Percentiles rank a stretch among this genome's conserved stretches.
Evolutionary conservation across 345 rosid genomes (phyloP).

Genomic region (Linum trigynum): DNA sequence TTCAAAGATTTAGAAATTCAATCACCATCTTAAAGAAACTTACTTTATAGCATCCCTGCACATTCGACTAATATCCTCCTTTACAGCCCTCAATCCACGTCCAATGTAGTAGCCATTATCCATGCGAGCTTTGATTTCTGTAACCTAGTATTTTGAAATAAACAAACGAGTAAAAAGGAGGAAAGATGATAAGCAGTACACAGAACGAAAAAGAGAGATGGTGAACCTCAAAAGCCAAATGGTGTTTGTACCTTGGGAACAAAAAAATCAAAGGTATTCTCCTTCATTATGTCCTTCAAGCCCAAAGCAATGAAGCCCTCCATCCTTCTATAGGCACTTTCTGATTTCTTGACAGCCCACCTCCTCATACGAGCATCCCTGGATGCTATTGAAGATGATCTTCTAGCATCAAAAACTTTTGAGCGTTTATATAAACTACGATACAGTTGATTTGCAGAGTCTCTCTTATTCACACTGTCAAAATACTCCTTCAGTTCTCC

Average conservation of each 20-base stretch:
- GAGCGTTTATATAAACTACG: constrained; percentile 87
- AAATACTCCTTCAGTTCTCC: constrained; percentile 91
- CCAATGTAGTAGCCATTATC: constrained; percentile 71
- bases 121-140: constrained; percentile 77
- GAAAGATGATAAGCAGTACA: background rate
- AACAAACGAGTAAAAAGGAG: background rate
- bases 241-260: constrained; percentile 58
- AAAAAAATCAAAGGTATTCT: constrained; percentile 75
- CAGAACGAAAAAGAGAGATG: background rate
- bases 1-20: too few relatives aligned
- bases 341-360: constrained; percentile 87
- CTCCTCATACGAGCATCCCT: constrained; percentile 96
- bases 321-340: constrained; percentile 75
- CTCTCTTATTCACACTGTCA: constrained; percentile 87
- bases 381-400: constrained; percentile 72
- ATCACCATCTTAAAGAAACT: constrained; percentile 11
- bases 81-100: constrained; percentile 78
- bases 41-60: constrained; percentile 99
- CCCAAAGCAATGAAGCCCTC: constrained; percentile 86
- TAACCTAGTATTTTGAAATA: constrained; percentile 42
- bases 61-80: constrained; percentile 93
- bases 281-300: constrained; percentile 88
- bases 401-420: constrained; percentile 89
- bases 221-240: constrained; percentile 8
- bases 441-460: constrained; percentile 73